These are phyloP conservation scores for Hypholoma fasciculare DNA, from an alignment of 768 basidiomycete genomes.

Conservation along the genomic window DNA sequence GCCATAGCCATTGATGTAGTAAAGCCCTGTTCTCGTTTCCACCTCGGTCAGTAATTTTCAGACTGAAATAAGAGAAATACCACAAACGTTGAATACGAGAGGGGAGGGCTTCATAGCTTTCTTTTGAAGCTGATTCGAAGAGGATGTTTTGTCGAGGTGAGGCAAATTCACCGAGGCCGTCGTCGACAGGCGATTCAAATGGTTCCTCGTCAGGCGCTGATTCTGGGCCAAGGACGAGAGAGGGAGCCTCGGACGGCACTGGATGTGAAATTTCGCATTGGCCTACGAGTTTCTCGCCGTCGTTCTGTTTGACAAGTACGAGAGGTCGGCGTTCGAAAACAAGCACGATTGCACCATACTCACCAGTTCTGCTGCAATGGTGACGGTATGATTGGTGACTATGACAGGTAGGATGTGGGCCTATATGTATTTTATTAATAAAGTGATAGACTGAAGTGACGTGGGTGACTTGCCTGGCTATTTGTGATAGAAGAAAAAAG, in stretches of 20 bases:
- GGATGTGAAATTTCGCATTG: conserved; percentile 96
- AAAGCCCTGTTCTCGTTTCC: conserved; percentile 50
- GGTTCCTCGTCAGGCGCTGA: conserved; percentile 31
- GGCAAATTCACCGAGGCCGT: conserved; percentile 52
- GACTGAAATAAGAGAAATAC: neutral
- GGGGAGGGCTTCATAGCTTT: conserved; percentile 52
- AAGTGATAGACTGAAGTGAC: neutral
- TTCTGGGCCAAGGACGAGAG: conserved; percentile 17
- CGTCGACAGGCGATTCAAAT: conserved; percentile 50
- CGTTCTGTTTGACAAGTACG: conserved; percentile 45
- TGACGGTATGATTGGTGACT: conserved; percentile 94
- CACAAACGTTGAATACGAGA: conserved; percentile 65
- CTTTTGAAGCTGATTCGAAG: conserved; percentile 60
- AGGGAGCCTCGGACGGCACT: conserved; percentile 33
- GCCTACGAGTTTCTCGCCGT: conserved; percentile 78
- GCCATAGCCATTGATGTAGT: conserved; percentile 90
- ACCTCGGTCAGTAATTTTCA: conserved; percentile 6
- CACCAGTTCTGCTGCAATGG: conserved; percentile 87
- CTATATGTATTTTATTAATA: conserved; percentile 22
- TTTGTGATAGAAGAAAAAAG: conserved; percentile 90
- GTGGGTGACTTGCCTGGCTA: conserved; percentile 47
- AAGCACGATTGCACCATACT: conserved; percentile 30
- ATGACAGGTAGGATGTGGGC: conserved; percentile 89
- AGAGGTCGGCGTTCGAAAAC: conserved; percentile 5
- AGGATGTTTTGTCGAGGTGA: conserved; percentile 59